phyloP scores from a whole-genome alignment of 352 stramenopile genomes.

The Phytophthora podocarpi region DNA sequence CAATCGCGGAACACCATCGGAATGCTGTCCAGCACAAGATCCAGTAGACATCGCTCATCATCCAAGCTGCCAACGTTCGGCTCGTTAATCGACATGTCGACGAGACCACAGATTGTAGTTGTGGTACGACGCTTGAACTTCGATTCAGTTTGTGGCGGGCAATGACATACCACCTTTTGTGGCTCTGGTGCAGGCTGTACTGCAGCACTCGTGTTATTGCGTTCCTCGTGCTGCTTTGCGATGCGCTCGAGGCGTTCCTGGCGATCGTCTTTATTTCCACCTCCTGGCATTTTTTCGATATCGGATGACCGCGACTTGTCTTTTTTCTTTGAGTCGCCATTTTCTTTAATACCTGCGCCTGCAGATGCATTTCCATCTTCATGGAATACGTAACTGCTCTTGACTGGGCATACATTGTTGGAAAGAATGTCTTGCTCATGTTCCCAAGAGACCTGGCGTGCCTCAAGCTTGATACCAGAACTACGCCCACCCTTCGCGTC shows the following conservation, averaged over 20 bases:
- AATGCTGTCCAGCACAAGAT: conserved; percentile 85
- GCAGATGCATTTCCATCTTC: conserved; percentile 41
- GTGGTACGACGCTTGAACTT: conserved; percentile 42
- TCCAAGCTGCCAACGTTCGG: conserved; percentile 81
- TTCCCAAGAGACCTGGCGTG: conserved; percentile 63
- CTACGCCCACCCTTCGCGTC: conserved; percentile 30
- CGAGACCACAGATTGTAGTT: conserved; percentile 70
- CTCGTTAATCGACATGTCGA: conserved; percentile 78
- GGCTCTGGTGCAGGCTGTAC: conserved; percentile 22
- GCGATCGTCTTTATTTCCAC: conserved; percentile 70
- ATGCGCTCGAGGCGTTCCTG: conserved; percentile 71
- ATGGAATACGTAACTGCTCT: conserved; percentile 81
- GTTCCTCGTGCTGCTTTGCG: conserved; percentile 68
- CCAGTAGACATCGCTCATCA: conserved; percentile 75
- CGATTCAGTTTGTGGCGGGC: conserved; percentile 31
- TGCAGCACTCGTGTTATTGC: conserved; percentile 50
- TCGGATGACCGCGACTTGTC: conserved; percentile 43
- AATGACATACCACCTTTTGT: conserved; percentile 38
- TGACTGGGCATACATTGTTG: conserved; percentile 71
- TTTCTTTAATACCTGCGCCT: conserved; percentile 14
- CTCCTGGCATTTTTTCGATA: conserved; percentile 72
- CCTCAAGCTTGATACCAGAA: conserved; percentile 38
- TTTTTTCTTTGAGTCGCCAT: conserved; percentile 63
- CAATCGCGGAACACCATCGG: conserved; percentile 89
- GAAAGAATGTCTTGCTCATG: conserved; percentile 63